These are phyloP conservation scores for Exophiala sp. DNA, from an alignment of 2,329 filamentous ascomycete genomes.

Conservation along the genomic window DNA sequence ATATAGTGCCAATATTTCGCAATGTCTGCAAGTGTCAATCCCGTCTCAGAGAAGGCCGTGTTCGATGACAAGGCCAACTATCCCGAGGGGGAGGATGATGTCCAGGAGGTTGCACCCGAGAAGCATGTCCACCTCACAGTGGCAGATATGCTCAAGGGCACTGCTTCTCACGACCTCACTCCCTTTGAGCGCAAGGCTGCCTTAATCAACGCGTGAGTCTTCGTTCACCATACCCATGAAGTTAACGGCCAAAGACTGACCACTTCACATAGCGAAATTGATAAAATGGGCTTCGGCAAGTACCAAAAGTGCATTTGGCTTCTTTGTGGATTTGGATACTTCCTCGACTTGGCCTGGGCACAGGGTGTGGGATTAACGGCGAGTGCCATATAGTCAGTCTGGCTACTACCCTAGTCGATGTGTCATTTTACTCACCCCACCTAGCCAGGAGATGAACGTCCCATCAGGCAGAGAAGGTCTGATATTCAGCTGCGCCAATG, in stretches of 20 bases:
- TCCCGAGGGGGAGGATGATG: too few species aligned
- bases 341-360: slow-evolving; percentile 60
- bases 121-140: too few species aligned
- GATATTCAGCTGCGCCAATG: slow-evolving; percentile 56
- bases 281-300: slow-evolving; percentile 61
- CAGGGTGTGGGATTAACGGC: slow-evolving; percentile 17
- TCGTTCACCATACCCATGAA: too few species aligned
- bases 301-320: slow-evolving; percentile 65
- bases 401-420: too few species aligned
- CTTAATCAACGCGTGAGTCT: slow-evolving; percentile 11
- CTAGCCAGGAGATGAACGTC: slow-evolving; percentile 4
- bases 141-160: slow-evolving; percentile 12
- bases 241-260: neutral
- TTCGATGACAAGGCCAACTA: too few species aligned
- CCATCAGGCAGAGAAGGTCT: neutral
- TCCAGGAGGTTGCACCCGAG: too few species aligned
- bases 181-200: slow-evolving; percentile 16
- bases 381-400: neutral
- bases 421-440: too few species aligned
- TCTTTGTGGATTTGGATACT: slow-evolving; percentile 43
- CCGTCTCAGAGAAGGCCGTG: too few species aligned
- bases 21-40: too few species aligned
- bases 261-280: neutral
- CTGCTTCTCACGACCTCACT: slow-evolving; percentile 1
- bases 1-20: too few species aligned